These are phyloP conservation scores for Colletotrichum australisinense DNA, from an alignment of 2,329 filamentous ascomycete species.

Conservation along the genomic window DNA sequence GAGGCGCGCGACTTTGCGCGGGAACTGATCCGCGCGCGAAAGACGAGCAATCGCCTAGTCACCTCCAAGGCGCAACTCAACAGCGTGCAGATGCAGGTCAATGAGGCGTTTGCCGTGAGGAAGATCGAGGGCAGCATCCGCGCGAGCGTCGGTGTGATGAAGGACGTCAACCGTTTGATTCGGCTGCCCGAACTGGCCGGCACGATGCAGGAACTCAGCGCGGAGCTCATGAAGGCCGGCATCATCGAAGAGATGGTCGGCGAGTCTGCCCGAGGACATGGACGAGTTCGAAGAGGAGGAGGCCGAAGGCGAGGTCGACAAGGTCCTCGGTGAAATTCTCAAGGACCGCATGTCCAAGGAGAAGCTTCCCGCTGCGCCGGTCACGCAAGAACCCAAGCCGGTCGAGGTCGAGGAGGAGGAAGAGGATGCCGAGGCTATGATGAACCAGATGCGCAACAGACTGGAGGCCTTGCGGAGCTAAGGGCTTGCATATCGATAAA, in stretches of 20 bases:
- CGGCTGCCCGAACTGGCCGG: slow-evolving; percentile 85
- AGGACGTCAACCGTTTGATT: slow-evolving; percentile 90
- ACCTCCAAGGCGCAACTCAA: slow-evolving; percentile 93
- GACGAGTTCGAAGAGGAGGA: slow-evolving; percentile 79
- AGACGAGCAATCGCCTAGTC: slow-evolving; percentile 77
- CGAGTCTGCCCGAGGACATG: slow-evolving; percentile 80
- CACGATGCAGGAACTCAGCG: slow-evolving; percentile 89
- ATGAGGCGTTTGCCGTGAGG: slow-evolving; percentile 92
- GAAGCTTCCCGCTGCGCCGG: slow-evolving; percentile 66
- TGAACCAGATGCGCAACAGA: slow-evolving; percentile 93
- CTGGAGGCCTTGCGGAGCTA: slow-evolving; percentile 92
- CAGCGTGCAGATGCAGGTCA: slow-evolving; percentile 97
- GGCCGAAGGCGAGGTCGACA: slow-evolving; percentile 86
- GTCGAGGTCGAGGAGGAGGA: slow-evolving; percentile 71
- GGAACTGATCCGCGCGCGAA: slow-evolving; percentile 86
- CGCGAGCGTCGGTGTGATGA: slow-evolving; percentile 92
- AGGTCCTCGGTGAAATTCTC: slow-evolving; percentile 90
- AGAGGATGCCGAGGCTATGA: slow-evolving; percentile 87
- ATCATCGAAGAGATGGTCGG: slow-evolving; percentile 98
- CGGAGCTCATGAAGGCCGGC: slow-evolving; percentile 92
- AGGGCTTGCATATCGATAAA: slow-evolving; percentile 32
- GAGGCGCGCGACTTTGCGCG: slow-evolving; percentile 91
- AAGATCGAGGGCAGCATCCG: slow-evolving; percentile 95
- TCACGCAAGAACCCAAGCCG: slow-evolving; percentile 62
- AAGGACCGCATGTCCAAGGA: slow-evolving; percentile 80